Evolutionary conservation across 1,284 basidiomycete genomes (phyloP), one percentile per base, ranked within the genome.

Genomic region (Fomitopsis betulina): DNA sequence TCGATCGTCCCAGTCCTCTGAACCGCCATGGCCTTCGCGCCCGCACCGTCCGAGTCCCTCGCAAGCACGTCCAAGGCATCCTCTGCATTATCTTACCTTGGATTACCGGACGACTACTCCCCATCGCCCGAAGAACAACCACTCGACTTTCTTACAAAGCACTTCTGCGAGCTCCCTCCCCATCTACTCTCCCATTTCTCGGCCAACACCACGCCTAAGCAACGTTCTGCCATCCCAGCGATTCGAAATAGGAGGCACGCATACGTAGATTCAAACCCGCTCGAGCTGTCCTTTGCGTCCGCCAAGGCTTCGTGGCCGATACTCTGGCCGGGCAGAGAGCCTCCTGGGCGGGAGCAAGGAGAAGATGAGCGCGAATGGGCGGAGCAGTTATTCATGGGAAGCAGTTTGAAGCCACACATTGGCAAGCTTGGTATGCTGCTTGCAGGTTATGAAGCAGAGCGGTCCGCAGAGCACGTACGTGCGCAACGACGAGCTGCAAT

Each of bases 391-490:
- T 92, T 93, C 67, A 65, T 91, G 60, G 75, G 75, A 38, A 87
- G 49, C n/a, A 51, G 88, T 1, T 23, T 56, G 9, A 76, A 73
- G 43, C 82, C 83, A 57, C 81, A 86, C 62, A 79, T 92, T 17
- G 87, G 87, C 39, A 89, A 88, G 62, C 72, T 92, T 7, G 89
- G 84, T 0, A 68, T 71, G 13, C 73, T 93, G 12, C 72, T 93
- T 6, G 83, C 80, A 2, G 82, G 78, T 6, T 91, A 89, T 63
- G 89, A 90, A 63, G 89, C 89, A 64, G 89, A 91, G 68, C 77
- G 90, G 60, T 84, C 84, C 67, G 82, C 79, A 0, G 84, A 89
- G 64, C 75, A 84, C 32, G 70, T 82, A n/a, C 74, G 85, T 58
- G 66, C 62, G 13, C 62, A 81, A 25, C 76, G 83, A 58, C 73